Base-by-base conservation (phyloP, 148 eudicot genomes). In the Camellia sinensis region DNA sequence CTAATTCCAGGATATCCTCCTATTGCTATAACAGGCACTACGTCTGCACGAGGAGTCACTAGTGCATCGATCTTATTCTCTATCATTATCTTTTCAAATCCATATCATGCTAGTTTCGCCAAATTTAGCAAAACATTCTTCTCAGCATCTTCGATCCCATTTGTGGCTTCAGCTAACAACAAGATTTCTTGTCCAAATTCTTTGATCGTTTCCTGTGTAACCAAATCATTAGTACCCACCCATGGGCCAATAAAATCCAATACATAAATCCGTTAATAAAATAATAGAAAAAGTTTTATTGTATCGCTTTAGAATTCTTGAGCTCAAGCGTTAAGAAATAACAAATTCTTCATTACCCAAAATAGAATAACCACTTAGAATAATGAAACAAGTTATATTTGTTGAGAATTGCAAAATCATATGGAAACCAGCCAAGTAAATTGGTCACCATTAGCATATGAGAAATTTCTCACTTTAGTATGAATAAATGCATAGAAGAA, bases 1-100 rank as follows among this genome's bases (percentile, higher is more conserved):
- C 81, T 86, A 15, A 87, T 89, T 15, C 85, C 91, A 0, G 91
- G 89, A 65, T 80, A 89, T 22, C 88, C 88, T 65, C 91, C 89
- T 0, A 86, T 86, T 12, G 91, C 91, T 74, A 89, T 80, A 10
- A 88, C 82, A 0, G n/a, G 71, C 2, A 78, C 67, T 13, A 84
- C 80, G 78, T 79, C 84, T 13, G 82, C 83, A 15, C 83, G n/a
- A 0, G 91, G 89, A 54, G 68, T 83, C 85, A 87, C 88, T 88
- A 89, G 76, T 17, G 91, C 91, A 29, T 89, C 89, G 18, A 89
- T 7, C 43, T 81, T 63, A 64, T 86, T 86, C 19, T 85, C 85
- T 15, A 44, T 75, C 87, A 86, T 86, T 83, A 85, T 64, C 67
- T 82, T 88, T 83, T 76, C 83, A 19, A 88, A 83, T 11, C 89